Evolutionary conservation across 331 rosid genomes (phyloP).

Genomic region (Dryas integrifolia): DNA sequence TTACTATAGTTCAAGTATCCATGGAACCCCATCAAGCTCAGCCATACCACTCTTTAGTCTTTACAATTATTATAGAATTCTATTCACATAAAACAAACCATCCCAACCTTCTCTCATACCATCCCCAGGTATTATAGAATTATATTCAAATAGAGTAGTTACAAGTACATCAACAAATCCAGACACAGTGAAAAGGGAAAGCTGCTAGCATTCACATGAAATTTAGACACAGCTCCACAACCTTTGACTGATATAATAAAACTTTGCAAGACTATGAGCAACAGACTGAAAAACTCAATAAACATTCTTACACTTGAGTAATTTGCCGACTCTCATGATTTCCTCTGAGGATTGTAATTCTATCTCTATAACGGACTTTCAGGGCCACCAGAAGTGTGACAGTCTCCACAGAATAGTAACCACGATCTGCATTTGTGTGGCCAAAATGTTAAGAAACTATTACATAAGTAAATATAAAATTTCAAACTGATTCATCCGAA

Average conservation of each 20-base stretch:
- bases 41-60: not conserved
- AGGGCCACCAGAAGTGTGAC: conserved; percentile 90
- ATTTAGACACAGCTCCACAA: conserved; percentile 14
- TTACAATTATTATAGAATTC: not conserved
- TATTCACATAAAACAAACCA: not conserved
- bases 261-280: not conserved
- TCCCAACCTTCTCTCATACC: not conserved
- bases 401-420: conserved; percentile 94
- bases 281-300: conserved; percentile 8
- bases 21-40: not conserved
- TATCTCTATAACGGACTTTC: conserved; percentile 94
- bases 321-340: conserved; percentile 96
- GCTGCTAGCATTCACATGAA: conserved; percentile 18
- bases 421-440: conserved; percentile 69
- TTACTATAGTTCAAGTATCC: not conserved
- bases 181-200: conserved; percentile 1
- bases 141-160: not conserved
- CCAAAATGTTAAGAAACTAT: conserved; percentile 35
- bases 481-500: not conserved
- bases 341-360: conserved; percentile 93
- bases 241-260: conserved; percentile 9
- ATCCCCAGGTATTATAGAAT: not conserved
- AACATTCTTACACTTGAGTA: conserved; percentile 83
- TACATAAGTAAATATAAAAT: conserved; percentile 15
- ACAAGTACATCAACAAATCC: not conserved